Percentiles rank a stretch among this genome's conserved stretches.
Conservation (phyloP, 495 filamentous ascomycete genomes). For the Penicillium ochrochloron region DNA sequence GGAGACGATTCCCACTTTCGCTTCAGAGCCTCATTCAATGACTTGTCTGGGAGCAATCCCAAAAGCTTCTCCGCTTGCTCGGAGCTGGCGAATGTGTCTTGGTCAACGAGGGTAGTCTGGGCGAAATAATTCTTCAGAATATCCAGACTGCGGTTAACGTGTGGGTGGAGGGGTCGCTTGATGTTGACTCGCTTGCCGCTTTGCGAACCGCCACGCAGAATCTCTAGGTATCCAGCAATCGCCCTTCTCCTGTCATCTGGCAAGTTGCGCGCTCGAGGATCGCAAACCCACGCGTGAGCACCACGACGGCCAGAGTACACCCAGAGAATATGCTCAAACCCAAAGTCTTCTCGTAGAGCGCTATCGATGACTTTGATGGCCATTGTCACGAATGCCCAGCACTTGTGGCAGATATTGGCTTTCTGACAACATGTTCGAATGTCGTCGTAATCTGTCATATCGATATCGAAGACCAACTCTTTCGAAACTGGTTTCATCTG, state of each 20-base stretch:
- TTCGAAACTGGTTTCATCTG: constrained; percentile 80
- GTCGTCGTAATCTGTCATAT: constrained; percentile 98
- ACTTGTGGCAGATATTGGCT: constrained; percentile 90
- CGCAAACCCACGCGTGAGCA: constrained; percentile 98
- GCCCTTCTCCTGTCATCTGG: constrained; percentile 83
- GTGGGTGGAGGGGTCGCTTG: constrained; percentile 85
- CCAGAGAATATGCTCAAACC: constrained; percentile 96
- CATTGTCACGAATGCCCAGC: constrained; percentile 97
- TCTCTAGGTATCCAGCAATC: constrained; percentile 84
- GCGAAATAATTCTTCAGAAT: constrained; percentile 81
- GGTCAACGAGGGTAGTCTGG: constrained; percentile 74
- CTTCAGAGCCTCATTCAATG: constrained; percentile 72
- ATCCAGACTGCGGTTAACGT: constrained; percentile 83
- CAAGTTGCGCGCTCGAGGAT: constrained; percentile 79
- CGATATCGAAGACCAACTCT: constrained; percentile 98
- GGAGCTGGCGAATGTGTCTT: constrained; percentile 79
- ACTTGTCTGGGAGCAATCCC: constrained; percentile 74
- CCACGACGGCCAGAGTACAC: constrained; percentile 97
- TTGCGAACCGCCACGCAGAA: constrained; percentile 80
- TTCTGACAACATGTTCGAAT: constrained; percentile 93
- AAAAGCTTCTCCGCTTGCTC: constrained; percentile 76
- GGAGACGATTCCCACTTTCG: constrained; percentile 91
- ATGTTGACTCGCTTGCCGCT: constrained; percentile 88
- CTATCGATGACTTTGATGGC: constrained; percentile 91
- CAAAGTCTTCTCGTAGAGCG: constrained; percentile 89